phyloP scores from a whole-genome alignment of 1,284 basidiomycete species.

The Rhodotorula sp. region DNA sequence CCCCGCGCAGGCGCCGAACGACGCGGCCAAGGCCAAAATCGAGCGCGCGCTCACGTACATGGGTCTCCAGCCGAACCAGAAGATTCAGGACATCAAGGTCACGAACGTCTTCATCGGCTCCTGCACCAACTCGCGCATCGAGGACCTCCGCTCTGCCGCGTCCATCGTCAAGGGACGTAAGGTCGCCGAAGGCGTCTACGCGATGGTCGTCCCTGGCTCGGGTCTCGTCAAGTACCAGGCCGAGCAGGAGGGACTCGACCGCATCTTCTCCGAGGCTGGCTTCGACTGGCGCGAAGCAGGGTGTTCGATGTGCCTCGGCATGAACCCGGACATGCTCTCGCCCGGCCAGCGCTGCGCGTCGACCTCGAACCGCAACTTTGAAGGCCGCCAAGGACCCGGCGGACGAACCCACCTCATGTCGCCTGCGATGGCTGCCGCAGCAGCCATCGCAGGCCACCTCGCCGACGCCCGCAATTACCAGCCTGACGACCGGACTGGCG shows the following conservation, averaged over 20 bases:
- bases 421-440: constrained; percentile 94
- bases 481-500: background rate
- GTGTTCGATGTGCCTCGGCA: constrained; percentile 96
- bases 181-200: constrained; percentile 74
- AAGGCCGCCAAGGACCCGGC: constrained; percentile 86
- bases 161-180: constrained; percentile 74
- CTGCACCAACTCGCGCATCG: constrained; percentile 94
- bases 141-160: constrained; percentile 88
- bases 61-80: constrained; percentile 79
- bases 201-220: constrained; percentile 95
- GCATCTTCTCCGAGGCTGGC: constrained; percentile 86
- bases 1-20: constrained; percentile 66
- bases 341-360: constrained; percentile 91
- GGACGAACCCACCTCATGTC: constrained; percentile 90
- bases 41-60: constrained; percentile 85
- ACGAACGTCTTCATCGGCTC: constrained; percentile 96
- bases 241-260: constrained; percentile 87
- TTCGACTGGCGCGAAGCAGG: constrained; percentile 98
- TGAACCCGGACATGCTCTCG: constrained; percentile 92
- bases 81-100: constrained; percentile 77
- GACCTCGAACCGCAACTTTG: constrained; percentile 96
- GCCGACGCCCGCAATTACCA: constrained; percentile 80
- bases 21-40: constrained; percentile 68
- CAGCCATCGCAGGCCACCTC: constrained; percentile 82
- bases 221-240: constrained; percentile 93